Base-by-base conservation (phyloP, 2,329 filamentous ascomycete species). In the Fusarium tupiense region DNA sequence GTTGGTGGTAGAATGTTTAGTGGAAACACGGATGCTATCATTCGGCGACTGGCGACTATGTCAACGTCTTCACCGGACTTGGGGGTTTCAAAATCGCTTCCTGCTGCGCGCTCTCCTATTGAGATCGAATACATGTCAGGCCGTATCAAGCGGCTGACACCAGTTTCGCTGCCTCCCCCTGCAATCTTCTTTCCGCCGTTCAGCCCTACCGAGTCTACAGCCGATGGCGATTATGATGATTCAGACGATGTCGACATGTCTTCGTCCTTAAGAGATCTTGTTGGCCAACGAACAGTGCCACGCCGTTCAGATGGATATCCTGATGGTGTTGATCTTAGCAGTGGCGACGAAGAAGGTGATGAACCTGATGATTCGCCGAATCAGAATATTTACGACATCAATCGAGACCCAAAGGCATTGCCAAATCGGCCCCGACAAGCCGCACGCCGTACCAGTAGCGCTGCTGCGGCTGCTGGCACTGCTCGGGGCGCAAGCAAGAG, bases 111-210 rank as follows among this genome's bases (percentile, higher is more conserved):
- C 11, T 60, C 44, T 3, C 46, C 69, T 0, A 64, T 89, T 4
- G 79, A 83, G 29, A 86, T 89, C 26, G 81, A 87, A 58, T 89
- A 90, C 58, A 61, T 86, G 1, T 82, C 82, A 1, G 82, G 82
- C 6, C 82, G 80, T 12, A 80, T 88, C 57, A 85, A 82, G 64
- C 83, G 81, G 19, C 79, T 89, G 13, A 80, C 83, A 1, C 88
- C 88, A 0, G 83, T 86, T 1, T 80, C 86, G 2, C 82, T 90
- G 0, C 88, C 88, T 0, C 88, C 88, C 0, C 87, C 88, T 0
- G 83, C 85, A 6, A 86, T 87, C 67, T 90, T 88, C 77, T 86
- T 87, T 73, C 85, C 85, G 0, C 84, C 84, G 0, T 85, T 87
- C 49, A 87, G 85, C 68, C 78, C 83, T 16, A 85, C 80, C 12